Evolutionary conservation across 768 basidiomycete species (phyloP).

Genomic region (Lactarius tabidus): DNA sequence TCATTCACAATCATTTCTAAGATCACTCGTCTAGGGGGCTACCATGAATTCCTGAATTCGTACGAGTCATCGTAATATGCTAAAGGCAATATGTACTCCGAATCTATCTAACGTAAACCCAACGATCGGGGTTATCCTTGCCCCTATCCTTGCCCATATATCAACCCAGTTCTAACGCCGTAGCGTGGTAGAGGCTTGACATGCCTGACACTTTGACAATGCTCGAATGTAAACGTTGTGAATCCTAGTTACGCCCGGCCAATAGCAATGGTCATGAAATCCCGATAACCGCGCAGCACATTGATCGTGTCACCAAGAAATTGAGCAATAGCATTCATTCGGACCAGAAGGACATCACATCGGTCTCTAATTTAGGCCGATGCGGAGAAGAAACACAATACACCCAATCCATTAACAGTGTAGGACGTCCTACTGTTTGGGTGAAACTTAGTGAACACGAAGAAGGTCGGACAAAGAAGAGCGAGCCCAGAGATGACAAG

Average conservation of each 20-base stretch:
- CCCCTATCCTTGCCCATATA: too few relatives aligned
- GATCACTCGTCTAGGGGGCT: slow-evolving; percentile 4
- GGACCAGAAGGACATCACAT: not conserved
- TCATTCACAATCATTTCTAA: not conserved
- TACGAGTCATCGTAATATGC: not conserved
- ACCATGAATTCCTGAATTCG: not conserved
- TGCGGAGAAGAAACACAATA: not conserved
- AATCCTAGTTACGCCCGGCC: not conserved
- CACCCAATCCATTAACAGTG: not conserved
- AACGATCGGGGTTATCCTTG: not conserved
- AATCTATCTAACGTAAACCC: slow-evolving; percentile 10
- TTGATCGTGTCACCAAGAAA: not conserved
- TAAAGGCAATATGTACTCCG: not conserved
- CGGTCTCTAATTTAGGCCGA: not conserved
- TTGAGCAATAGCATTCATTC: not conserved
- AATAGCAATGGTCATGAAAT: not conserved
- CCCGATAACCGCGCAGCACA: not conserved
- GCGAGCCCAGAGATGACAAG: not conserved
- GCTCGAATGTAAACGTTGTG: too few relatives aligned
- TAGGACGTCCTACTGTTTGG: not conserved
- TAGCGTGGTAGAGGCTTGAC: slow-evolving; percentile 3
- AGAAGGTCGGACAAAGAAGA: not conserved
- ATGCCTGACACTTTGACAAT: not conserved
- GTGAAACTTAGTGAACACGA: not conserved
- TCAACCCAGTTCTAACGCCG: slow-evolving; percentile 7